Evolutionary conservation across 2,329 filamentous ascomycete species (phyloP).

Genomic region (Lasiodiplodia citricola): DNA sequence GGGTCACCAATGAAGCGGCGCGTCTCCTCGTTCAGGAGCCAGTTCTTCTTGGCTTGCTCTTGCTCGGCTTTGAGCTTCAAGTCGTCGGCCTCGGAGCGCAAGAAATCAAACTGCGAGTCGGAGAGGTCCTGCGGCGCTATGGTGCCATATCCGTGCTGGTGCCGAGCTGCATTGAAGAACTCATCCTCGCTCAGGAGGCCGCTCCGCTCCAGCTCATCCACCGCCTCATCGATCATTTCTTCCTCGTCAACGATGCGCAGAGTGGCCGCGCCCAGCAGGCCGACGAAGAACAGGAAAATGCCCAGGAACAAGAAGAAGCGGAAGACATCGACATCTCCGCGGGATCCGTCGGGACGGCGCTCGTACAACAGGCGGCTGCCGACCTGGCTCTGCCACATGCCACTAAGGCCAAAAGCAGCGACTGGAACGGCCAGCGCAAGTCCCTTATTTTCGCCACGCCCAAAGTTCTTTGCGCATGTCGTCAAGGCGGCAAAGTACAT

Average conservation of each 20-base stretch:
- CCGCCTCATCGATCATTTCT: constrained; percentile 85
- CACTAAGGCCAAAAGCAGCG: constrained; percentile 88
- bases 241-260: constrained; percentile 83
- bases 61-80: constrained; percentile 55
- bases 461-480: constrained; percentile 98
- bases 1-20: constrained; percentile 80
- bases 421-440: constrained; percentile 90
- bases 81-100: constrained; percentile 53
- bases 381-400: constrained; percentile 94
- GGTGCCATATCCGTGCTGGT: constrained; percentile 67
- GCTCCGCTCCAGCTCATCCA: constrained; percentile 88
- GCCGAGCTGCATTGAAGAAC: constrained; percentile 67
- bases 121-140: constrained; percentile 54
- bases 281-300: constrained; percentile 70
- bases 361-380: constrained; percentile 80
- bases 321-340: constrained; percentile 73
- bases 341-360: constrained; percentile 63
- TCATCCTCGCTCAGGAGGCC: constrained; percentile 78
- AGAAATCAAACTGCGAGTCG: constrained; percentile 54
- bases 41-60: constrained; percentile 78
- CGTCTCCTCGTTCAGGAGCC: constrained; percentile 91
- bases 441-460: constrained; percentile 83
- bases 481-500: constrained; percentile 94
- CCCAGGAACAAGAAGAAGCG: constrained; percentile 87
- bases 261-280: constrained; percentile 74